Evolutionary conservation across 208 protist species (phyloP).

Genomic region (Strigomonas culicis): DNA sequence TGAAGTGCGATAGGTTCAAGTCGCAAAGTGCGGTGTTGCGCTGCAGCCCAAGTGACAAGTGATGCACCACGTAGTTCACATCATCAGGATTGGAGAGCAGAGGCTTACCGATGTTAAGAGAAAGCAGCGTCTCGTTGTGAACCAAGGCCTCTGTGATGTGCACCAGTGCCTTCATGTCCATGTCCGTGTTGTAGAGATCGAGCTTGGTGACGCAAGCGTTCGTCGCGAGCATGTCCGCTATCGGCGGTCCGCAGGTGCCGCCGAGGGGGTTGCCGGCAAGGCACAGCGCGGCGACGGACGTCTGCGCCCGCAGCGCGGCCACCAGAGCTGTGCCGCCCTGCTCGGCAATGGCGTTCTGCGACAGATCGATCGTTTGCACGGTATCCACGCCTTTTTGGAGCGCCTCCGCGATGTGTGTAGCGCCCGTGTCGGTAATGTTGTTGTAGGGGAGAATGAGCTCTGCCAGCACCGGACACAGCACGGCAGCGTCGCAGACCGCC

Average conservation of each 20-base stretch:
- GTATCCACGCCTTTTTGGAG: slow-evolving; percentile 25
- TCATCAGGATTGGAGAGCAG: slow-evolving; percentile 56
- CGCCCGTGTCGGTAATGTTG: slow-evolving; percentile 40
- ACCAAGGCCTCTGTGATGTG: slow-evolving; percentile 32
- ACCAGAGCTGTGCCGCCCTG: slow-evolving; percentile 40
- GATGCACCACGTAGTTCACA: slow-evolving; percentile 58
- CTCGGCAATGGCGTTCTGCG: slow-evolving; percentile 51
- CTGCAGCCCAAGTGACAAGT: slow-evolving; percentile 44
- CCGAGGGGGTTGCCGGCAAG: slow-evolving; percentile 62
- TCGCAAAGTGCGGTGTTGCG: slow-evolving; percentile 41
- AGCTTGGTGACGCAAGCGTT: slow-evolving; percentile 35
- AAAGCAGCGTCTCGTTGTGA: slow-evolving; percentile 36
- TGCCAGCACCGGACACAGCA: slow-evolving; percentile 19
- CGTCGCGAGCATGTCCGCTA: slow-evolving; percentile 31
- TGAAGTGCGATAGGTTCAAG: slow-evolving; percentile 51
- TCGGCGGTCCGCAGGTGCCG: slow-evolving; percentile 24
- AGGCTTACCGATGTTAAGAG: slow-evolving; percentile 62
- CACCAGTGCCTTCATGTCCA: slow-evolving; percentile 57
- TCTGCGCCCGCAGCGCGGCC: slow-evolving; percentile 20
- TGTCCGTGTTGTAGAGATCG: slow-evolving; percentile 49
- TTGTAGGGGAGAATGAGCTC: slow-evolving; percentile 68
- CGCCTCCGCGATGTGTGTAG: slow-evolving; percentile 33
- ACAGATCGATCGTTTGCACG: slow-evolving; percentile 51
- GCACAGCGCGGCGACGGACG: slow-evolving; percentile 24
- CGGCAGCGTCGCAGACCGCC: slow-evolving; percentile 30